Base-by-base conservation (phyloP, 2,329 filamentous ascomycete genomes). In the Beauveria rudraprayagi region DNA sequence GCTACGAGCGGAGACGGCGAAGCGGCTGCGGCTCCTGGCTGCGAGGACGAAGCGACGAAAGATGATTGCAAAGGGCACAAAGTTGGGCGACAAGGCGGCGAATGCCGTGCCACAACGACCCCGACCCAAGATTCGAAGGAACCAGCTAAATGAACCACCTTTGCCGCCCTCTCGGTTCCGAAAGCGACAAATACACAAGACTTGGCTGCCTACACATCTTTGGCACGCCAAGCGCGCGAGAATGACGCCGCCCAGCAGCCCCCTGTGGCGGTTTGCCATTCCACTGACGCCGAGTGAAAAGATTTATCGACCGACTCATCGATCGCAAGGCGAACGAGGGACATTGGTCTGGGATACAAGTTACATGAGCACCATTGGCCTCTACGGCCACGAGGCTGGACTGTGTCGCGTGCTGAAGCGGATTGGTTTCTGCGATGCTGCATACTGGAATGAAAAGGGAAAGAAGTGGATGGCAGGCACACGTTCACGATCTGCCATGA, bases 211-310 rank as follows among this genome's bases (percentile, higher is more conserved):
- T 0, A 97, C 94, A 7, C 94, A 99, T 72, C 76, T 95, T 65
- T 99, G 90, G 83, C 92, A 96, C 74, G 87, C 93, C 2, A 99
- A 99, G 73, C 81, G 94, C 63, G 91, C 94, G 24, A 89, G 84
- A 63, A 95, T 99, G 90, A 92, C 92, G 0, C 81, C 84, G 8
- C 88, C 90, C 0, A 87, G 83, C 54, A 82, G 88, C 50, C 88
- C 91, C 3, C 75, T 94, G n/a, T 99, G 94, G 94, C 84, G 92
- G 46, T 96, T 97, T 73, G 85, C 91, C 1, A 78, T 97, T 26
- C 91, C 92, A 0, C 73, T 96, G 65, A 91, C 90, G 5, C 91
- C 93, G 0, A 95, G 89, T 30, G 87, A 91, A 70, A 99, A 99
- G 77, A 87, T 88, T 56, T 97, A 97, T 71, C 81, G 94, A 56